These are phyloP conservation scores for Histomonas meleagridis DNA, from an alignment of 208 protist genomes.

Conservation along the genomic window DNA sequence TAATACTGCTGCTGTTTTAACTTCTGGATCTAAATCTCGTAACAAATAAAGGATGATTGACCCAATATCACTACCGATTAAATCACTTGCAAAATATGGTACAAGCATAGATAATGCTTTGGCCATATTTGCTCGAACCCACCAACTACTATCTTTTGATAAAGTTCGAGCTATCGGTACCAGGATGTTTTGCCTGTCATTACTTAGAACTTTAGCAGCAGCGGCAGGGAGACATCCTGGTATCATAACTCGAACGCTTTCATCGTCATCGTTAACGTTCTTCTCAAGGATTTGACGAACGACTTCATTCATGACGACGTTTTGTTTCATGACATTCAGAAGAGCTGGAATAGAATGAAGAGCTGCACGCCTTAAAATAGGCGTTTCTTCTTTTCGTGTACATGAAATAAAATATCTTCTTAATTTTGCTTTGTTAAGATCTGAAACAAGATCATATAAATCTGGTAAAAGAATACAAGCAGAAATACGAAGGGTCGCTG, in stretches of 20 bases:
- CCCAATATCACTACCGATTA: conserved; percentile 8
- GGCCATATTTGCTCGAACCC: background rate
- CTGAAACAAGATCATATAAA: background rate
- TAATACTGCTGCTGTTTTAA: background rate
- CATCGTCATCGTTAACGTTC: background rate
- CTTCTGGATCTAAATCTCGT: conserved; percentile 22
- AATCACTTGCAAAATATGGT: background rate
- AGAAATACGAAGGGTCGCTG: background rate
- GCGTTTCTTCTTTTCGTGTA: background rate
- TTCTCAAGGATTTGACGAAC: background rate
- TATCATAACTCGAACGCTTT: conserved; percentile 34
- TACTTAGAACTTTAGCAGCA: background rate
- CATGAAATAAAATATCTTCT: background rate
- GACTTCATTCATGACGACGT: background rate
- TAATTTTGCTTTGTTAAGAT: conserved; percentile 16
- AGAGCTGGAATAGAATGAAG: background rate
- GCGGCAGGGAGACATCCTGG: background rate
- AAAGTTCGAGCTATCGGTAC: background rate
- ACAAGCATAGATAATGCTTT: background rate
- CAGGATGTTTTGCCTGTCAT: background rate
- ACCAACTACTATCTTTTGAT: background rate
- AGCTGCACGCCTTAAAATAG: background rate
- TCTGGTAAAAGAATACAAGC: background rate
- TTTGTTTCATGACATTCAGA: background rate
- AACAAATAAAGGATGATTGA: background rate